Conservation (phyloP, 345 rosid genomes). For the Eucalyptus pauciflora region DNA sequence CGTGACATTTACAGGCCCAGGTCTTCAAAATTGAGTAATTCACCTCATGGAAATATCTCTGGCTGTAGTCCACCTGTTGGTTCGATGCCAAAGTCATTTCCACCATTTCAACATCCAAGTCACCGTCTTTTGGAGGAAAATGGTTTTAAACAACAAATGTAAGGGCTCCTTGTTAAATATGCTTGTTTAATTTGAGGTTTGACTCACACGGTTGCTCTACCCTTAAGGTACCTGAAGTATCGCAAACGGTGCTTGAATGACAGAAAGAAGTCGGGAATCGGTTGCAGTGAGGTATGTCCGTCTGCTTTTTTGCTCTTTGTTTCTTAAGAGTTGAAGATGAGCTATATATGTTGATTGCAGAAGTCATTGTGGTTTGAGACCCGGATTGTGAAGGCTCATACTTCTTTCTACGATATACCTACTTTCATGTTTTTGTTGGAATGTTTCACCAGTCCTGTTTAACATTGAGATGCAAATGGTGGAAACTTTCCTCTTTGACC, state of each 20-base stretch:
- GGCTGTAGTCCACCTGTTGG: slow-evolving; percentile 96
- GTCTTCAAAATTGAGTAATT: slow-evolving; percentile 72
- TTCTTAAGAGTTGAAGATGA: neutral
- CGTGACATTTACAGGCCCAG: slow-evolving; percentile 29
- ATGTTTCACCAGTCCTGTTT: neutral
- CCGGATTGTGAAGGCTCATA: neutral
- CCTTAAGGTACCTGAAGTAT: slow-evolving; percentile 77
- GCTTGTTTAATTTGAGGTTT: neutral
- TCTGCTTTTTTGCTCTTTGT: neutral
- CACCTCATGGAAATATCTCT: slow-evolving; percentile 59
- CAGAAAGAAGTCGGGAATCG: slow-evolving; percentile 81
- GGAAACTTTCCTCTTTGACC: neutral
- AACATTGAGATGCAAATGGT: neutral
- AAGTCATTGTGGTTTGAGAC: neutral
- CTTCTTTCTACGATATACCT: neutral
- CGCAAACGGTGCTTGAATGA: slow-evolving; percentile 87
- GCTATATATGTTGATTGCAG: neutral
- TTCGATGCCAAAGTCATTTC: slow-evolving; percentile 90
- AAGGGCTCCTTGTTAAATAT: slow-evolving; percentile 14
- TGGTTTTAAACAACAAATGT: slow-evolving; percentile 95
- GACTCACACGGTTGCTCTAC: slow-evolving; percentile 7
- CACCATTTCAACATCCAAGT: slow-evolving; percentile 92
- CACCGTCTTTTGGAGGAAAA: slow-evolving; percentile 93
- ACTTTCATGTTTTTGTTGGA: neutral
- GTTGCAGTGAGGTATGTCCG: slow-evolving; percentile 81